These are phyloP conservation scores for Effrenium voratum DNA, from an alignment of 73 alveolate species.

Conservation along the genomic window DNA sequence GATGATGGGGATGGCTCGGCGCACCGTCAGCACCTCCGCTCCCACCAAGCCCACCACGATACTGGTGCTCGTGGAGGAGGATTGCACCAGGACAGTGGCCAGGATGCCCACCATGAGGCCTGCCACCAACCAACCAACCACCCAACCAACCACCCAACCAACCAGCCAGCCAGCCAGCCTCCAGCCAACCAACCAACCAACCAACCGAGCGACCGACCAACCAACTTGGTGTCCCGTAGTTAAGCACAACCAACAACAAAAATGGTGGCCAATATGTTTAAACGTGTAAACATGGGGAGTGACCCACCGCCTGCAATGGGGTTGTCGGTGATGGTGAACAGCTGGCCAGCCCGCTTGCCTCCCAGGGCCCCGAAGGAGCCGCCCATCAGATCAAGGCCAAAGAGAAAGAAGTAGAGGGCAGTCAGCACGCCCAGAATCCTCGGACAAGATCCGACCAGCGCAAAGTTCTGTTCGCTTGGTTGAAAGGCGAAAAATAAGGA, in stretches of 20 bases:
- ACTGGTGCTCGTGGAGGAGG: constrained; percentile 75
- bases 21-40: constrained; percentile 26
- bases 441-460: too few relatives aligned
- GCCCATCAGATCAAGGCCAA: constrained; percentile 68
- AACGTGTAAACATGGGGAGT: not conserved
- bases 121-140: not conserved
- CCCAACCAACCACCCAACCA: too few relatives aligned
- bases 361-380: constrained; percentile 60
- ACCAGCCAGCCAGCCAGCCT: too few relatives aligned
- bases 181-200: too few relatives aligned
- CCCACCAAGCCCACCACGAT: constrained; percentile 89
- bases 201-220: too few relatives aligned
- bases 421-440: constrained; percentile 34
- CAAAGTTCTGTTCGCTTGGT: too few relatives aligned
- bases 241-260: not conserved
- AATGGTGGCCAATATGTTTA: not conserved
- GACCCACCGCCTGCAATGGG: constrained; percentile 27
- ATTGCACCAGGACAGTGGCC: constrained; percentile 91
- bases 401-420: constrained; percentile 48
- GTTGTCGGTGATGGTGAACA: constrained; percentile 58
- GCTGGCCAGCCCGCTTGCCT: constrained; percentile 16
- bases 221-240: too few relatives aligned
- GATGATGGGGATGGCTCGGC: constrained; percentile 64
- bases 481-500: too few relatives aligned
- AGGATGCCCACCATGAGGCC: constrained; percentile 82